Evolutionary conservation across 2,329 filamentous ascomycete genomes (phyloP).

Genomic region (Colletotrichum tamarilloi): DNA sequence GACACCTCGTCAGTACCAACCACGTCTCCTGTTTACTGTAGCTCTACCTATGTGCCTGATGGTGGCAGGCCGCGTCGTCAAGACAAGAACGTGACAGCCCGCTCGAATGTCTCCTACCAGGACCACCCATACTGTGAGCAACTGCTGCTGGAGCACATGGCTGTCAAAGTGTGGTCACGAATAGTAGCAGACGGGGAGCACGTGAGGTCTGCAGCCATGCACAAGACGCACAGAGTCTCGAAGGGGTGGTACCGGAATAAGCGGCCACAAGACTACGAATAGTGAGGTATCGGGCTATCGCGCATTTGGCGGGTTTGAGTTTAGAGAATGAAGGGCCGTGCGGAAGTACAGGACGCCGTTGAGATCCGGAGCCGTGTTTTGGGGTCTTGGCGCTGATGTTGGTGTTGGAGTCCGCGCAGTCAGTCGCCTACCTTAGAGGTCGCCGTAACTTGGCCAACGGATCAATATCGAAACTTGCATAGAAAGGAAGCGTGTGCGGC

Average conservation of each 20-base stretch:
- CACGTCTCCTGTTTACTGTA: not conserved
- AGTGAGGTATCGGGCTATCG: not conserved
- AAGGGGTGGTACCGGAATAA: not conserved
- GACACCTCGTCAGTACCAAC: not conserved
- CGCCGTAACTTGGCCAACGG: conserved; percentile 30
- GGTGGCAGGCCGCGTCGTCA: not conserved
- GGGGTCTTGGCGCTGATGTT: conserved; percentile 31
- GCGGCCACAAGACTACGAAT: not conserved
- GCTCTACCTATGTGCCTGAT: not conserved
- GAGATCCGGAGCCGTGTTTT: conserved; percentile 33
- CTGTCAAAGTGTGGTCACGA: not conserved
- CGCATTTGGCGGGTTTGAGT: conserved; percentile 9
- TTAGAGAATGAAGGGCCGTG: conserved; percentile 20
- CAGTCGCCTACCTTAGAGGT: not conserved
- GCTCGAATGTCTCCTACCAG: not conserved
- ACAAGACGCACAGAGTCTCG: not conserved
- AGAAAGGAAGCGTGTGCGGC: conserved; percentile 9
- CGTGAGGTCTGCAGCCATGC: conserved; percentile 15
- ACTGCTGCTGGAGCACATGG: conserved; percentile 4
- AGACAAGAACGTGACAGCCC: conserved; percentile 13
- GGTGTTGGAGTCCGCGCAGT: conserved; percentile 2
- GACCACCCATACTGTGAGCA: not conserved
- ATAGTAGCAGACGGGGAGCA: not conserved
- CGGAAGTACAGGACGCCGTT: conserved; percentile 30
- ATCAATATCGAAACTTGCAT: not conserved